phyloP scores from a whole-genome alignment of 768 basidiomycete species.

The Exidia glandulosa region DNA sequence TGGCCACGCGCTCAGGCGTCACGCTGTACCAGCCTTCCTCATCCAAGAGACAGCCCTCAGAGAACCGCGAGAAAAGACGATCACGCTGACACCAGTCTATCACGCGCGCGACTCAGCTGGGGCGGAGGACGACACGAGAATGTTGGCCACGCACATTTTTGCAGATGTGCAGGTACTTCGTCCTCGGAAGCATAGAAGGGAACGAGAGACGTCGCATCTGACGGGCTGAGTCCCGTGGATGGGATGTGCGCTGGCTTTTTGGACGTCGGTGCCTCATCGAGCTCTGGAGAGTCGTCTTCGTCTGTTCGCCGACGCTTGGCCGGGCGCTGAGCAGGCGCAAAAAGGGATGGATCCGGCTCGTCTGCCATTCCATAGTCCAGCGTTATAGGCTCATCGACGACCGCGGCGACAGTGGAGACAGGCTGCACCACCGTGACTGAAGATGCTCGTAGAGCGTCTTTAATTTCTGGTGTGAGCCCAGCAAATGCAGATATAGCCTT shows the following conservation, averaged over 20 bases:
- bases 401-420: constrained; percentile 28
- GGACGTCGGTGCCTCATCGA: no score
- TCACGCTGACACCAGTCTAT: constrained; percentile 81
- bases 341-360: constrained; percentile 15
- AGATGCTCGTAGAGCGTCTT: constrained; percentile 39
- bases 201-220: constrained; percentile 62
- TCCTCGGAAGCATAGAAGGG: constrained; percentile 51
- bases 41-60: constrained; percentile 76
- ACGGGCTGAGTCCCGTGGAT: not conserved
- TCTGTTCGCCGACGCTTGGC: not conserved
- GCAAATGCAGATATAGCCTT: not conserved
- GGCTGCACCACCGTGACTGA: constrained; percentile 45
- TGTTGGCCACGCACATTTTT: constrained; percentile 62
- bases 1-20: constrained; percentile 86
- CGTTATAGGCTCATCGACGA: constrained; percentile 25
- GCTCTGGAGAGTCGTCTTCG: not conserved
- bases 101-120: not conserved
- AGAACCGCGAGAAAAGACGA: constrained; percentile 71
- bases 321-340: constrained; percentile 8
- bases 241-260: not conserved
- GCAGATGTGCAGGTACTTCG: constrained; percentile 66
- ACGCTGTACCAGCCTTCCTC: constrained; percentile 98
- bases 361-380: constrained; percentile 27
- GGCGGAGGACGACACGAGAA: not conserved
- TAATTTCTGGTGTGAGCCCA: constrained; percentile 8